Conservation (phyloP, 345 rosid genomes). For the Litchi chinensis region DNA sequence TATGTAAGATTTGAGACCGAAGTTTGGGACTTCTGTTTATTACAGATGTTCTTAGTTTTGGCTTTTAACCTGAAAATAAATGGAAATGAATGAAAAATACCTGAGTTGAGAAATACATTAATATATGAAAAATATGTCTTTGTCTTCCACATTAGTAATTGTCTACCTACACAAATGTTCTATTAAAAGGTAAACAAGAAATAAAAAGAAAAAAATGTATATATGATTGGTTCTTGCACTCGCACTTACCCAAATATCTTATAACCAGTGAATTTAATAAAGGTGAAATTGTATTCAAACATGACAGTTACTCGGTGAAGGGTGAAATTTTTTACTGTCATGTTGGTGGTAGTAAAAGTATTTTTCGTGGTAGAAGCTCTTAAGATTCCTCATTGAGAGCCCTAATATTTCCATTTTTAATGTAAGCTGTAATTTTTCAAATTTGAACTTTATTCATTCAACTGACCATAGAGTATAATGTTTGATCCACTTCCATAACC, state of each 20-base stretch:
- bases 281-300: neutral
- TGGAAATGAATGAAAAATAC: too few species aligned
- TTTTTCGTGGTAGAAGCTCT: neutral
- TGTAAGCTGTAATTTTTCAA: neutral
- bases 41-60: neutral
- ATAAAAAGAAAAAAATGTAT: neutral
- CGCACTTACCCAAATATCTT: neutral
- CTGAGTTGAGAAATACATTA: neutral
- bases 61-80: neutral
- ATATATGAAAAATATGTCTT: neutral
- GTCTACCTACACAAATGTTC: too few species aligned
- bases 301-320: neutral
- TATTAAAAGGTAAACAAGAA: too few species aligned
- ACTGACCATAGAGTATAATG: neutral
- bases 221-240: neutral
- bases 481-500: neutral
- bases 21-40: neutral
- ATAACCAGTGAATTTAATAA: neutral
- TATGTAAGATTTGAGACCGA: neutral
- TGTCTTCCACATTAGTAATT: neutral
- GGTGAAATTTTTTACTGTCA: neutral
- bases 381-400: neutral
- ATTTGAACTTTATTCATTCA: neutral
- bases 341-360: neutral
- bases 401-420: neutral